Conservation (phyloP, 2,329 filamentous ascomycete genomes). For the Talaromyces rugulosus region DNA sequence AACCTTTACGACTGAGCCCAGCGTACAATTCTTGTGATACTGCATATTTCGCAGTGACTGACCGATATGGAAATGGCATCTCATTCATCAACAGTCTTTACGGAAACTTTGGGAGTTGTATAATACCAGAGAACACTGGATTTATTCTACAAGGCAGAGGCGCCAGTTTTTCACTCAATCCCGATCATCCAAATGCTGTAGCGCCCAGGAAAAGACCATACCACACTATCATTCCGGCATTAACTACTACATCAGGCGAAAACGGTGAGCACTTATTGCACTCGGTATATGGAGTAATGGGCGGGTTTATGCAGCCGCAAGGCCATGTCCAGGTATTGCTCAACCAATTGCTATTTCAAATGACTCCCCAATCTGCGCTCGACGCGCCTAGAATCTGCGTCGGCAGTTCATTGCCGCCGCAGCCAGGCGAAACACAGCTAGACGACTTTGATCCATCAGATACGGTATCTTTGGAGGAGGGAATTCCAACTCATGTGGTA, state of each 20-base stretch:
- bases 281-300: conserved; percentile 92
- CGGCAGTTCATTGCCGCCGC: conserved; percentile 45
- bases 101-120: conserved; percentile 74
- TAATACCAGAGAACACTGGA: conserved; percentile 79
- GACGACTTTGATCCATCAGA: conserved; percentile 49
- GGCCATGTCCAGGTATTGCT: conserved; percentile 90
- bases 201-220: conserved; percentile 84
- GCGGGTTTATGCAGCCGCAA: conserved; percentile 96
- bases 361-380: conserved; percentile 80
- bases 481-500: conserved; percentile 65
- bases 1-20: conserved; percentile 62
- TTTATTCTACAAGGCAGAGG: conserved; percentile 94
- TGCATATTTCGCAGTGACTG: conserved; percentile 85
- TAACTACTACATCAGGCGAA: conserved; percentile 60
- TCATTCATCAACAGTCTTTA: conserved; percentile 98
- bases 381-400: conserved; percentile 88
- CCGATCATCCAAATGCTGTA: conserved; percentile 71
- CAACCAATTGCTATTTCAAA: conserved; percentile 77
- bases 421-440: conserved; percentile 32
- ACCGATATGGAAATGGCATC: conserved; percentile 78
- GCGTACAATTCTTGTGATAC: conserved; percentile 85
- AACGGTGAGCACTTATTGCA: conserved; percentile 70
- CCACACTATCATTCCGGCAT: conserved; percentile 93
- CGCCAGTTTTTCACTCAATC: conserved; percentile 70
- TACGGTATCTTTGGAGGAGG: conserved; percentile 76